phyloP scores from a whole-genome alignment of 768 basidiomycete species.

The Pleurotus pulmonarius region DNA sequence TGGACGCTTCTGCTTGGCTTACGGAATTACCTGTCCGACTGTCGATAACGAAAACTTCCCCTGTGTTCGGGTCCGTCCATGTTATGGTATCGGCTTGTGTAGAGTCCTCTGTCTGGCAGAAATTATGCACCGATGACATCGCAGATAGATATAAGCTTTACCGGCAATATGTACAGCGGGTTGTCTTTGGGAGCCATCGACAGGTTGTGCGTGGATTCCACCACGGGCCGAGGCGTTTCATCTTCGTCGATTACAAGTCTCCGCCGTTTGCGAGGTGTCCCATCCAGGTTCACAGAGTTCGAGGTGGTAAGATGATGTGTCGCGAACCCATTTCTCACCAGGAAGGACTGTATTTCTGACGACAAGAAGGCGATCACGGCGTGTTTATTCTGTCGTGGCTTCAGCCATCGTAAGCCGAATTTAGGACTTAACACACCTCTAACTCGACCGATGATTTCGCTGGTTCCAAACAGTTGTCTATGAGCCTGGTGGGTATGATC shows the following conservation, averaged over 20 bases:
- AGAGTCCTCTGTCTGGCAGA: slow-evolving; percentile 8
- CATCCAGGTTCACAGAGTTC: slow-evolving; percentile 15
- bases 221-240: background rate
- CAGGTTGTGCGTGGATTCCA: background rate
- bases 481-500: slow-evolving; percentile 53
- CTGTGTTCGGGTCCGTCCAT: slow-evolving; percentile 67
- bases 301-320: slow-evolving; percentile 16
- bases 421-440: slow-evolving; percentile 40
- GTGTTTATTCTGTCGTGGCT: slow-evolving; percentile 49
- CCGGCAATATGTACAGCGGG: slow-evolving; percentile 7
- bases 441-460: slow-evolving; percentile 65
- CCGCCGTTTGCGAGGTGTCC: slow-evolving; percentile 50
- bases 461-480: slow-evolving; percentile 84
- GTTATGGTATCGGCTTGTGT: slow-evolving; percentile 30
- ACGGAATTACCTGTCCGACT: slow-evolving; percentile 68
- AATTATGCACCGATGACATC: slow-evolving; percentile 2
- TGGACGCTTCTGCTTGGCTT: slow-evolving; percentile 21
- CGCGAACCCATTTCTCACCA: slow-evolving; percentile 60
- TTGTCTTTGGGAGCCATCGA: background rate
- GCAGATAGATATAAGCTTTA: background rate
- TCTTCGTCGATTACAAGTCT: slow-evolving; percentile 24
- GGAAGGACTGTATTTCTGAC: slow-evolving; percentile 56
- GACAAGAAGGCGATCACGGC: slow-evolving; percentile 53
- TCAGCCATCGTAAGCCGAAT: slow-evolving; percentile 5
- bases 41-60: slow-evolving; percentile 58